Evolutionary conservation across 805 yeast species (phyloP), one percentile per base, ranked within the genome.

Genomic region (Komagataella kurtzmanii): DNA sequence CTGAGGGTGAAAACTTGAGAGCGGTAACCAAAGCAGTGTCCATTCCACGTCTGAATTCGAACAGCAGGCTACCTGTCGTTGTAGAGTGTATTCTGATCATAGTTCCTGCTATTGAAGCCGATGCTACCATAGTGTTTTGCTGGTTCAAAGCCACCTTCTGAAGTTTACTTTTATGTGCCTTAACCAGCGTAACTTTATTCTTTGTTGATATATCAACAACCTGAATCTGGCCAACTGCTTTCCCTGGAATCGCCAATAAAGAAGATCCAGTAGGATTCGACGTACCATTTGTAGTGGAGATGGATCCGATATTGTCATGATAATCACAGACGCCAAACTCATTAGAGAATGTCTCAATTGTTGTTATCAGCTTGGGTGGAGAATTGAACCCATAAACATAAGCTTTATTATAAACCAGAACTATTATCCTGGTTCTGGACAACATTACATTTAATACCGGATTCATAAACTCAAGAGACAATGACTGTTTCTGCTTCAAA

Each of bases 41-140:
- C 18, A 90, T 63, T 0, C 99, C 99, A 50, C 99, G 73, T 58
- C 98, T 73, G 60, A 90, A 90, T 63, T 88, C 97, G 60, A 76
- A 83, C n/a, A 88, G 59, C 50, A 88, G 68, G 1, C 84, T 74
- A 24, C 95, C 84, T 40, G 77, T 80, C 50, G 73, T 71, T 1
- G 88, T 77, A 4, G 88, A 81, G 61, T 83, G 88, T 2, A 88
- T 72, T 50, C 96, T 67, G 17, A 88, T 79, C 7, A 88, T 73
- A 0, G 96, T 89, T 0, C 97, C 97, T 1, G 84, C 79, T 50
- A 80, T 86, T 10, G 89, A 81, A 0, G 95, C 95, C 17, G 88
- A 79, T 1, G 96, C 96, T 6, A 88, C 67, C 72, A 83, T 69
- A 1, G 80, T 71, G 0, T 88, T 95, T 8, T 79, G 65, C 48